Base-by-base conservation (phyloP, 2,329 filamentous ascomycete species). In the Fusarium temperatum region DNA sequence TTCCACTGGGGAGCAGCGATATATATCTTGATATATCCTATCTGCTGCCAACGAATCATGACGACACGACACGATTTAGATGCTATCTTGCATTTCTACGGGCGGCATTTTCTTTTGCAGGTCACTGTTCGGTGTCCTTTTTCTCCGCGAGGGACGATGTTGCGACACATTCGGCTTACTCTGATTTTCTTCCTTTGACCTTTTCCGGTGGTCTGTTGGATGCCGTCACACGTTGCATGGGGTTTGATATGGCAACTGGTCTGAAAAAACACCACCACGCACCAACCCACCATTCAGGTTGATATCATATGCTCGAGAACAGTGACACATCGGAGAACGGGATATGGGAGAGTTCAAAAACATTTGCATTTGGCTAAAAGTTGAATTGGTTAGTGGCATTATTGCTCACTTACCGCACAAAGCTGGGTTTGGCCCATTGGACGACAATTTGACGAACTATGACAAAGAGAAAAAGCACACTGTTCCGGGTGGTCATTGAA, bases 51-150 rank as follows among this genome's bases (percentile, higher is more conserved):
- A 78, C 74, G 77, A 78, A 55, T 78, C 70, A 78, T 68, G 77
- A 78, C 66, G 72, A 75, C 64, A 78, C 68, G 77, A 78, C 50
- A 77, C 61, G 63, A 78, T 51, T 71, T 75, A 78, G 77, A 78
- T 70, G 70, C 65, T 63, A 72, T 59, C 68, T 76, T 54, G 74
- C 58, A 57, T 66, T 74, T 66, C 51, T 53, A 74, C 62, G 75
- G 65, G 69, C 66, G 58, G 50, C 59, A 69, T 58, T 68, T 72
- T 59, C 57, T 67, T 48, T 35, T 58, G 45, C 39, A 30, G 60
- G 64, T 38, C 51, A 47, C 32, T 24, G 13, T 35, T 50, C 50
- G 66, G 38, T 36, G 44, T 41, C 54, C 55, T 38, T 56, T 57
- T 65, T 32, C 53, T 64, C 63, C 56, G 48, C 39, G 60, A 66